These are phyloP conservation scores for Cryptomeria japonica DNA, from an alignment of 75 land plant genomes.

Conservation along the genomic window DNA sequence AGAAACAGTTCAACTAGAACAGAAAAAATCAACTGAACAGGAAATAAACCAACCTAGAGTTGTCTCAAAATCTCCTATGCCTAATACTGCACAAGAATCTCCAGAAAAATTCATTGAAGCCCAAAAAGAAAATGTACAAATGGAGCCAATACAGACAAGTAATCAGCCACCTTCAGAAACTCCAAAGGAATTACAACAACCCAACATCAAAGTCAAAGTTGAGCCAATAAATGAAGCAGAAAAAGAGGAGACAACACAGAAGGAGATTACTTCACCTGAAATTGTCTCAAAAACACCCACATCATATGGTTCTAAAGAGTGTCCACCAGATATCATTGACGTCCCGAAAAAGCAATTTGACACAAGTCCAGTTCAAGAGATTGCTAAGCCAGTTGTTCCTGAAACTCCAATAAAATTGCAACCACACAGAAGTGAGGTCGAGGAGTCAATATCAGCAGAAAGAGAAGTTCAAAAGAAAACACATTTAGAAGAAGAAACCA, in stretches of 20 bases:
- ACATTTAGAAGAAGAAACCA: neutral
- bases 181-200: neutral
- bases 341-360: neutral
- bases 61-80: neutral
- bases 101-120: neutral
- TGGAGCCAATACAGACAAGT: neutral
- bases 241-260: neutral
- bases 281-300: neutral
- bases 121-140: neutral
- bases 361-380: neutral
- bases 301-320: neutral
- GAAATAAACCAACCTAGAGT: neutral
- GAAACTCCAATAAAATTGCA: neutral
- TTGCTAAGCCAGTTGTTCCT: neutral
- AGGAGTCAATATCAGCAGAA: neutral
- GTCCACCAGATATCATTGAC: neutral
- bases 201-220: neutral
- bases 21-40: neutral
- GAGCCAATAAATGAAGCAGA: neutral
- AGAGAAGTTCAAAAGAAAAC: neutral
- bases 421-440: neutral
- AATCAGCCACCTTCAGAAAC: neutral
- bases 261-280: neutral
- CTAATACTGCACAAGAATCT: neutral
- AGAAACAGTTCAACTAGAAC: neutral